These are phyloP conservation scores for Ceratobasidium sp. DNA, from an alignment of 1,284 basidiomycete genomes.

Conservation along the genomic window DNA sequence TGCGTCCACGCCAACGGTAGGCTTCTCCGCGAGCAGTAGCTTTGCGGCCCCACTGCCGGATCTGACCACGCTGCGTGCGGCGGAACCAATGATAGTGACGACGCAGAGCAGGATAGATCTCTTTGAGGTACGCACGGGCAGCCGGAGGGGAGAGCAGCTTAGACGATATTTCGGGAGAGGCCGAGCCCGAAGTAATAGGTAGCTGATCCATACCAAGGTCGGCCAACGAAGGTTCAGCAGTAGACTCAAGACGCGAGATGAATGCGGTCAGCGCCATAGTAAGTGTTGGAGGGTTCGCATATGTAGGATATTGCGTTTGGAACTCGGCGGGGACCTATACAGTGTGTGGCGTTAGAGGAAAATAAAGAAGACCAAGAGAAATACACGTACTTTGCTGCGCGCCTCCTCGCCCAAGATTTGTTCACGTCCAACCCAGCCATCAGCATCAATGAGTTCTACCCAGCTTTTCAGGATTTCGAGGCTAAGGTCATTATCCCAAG, in stretches of 20 bases:
- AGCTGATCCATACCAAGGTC: conserved; percentile 61
- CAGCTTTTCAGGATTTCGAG: conserved; percentile 90
- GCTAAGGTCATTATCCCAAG: conserved; percentile 92
- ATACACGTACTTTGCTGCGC: conserved; percentile 75
- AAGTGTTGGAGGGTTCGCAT: conserved; percentile 93
- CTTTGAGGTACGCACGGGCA: conserved; percentile 74
- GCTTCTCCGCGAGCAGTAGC: conserved; percentile 87
- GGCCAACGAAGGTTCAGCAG: conserved; percentile 68
- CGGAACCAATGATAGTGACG: conserved; percentile 97
- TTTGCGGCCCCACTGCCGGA: conserved; percentile 85
- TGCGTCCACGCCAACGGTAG: conserved; percentile 94
- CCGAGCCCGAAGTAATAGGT: conserved; percentile 42
- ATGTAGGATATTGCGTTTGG: conserved; percentile 90
- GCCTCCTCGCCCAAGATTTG: conserved; percentile 97
- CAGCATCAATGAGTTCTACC: conserved; percentile 89
- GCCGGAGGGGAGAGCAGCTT: conserved; percentile 65
- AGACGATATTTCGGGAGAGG: conserved; percentile 50
- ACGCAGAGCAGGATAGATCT: conserved; percentile 84
- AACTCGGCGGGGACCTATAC: conserved; percentile 86
- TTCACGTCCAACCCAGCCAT: conserved; percentile 95
- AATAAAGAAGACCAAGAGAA: background rate
- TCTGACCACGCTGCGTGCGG: conserved; percentile 89
- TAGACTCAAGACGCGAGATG: conserved; percentile 74
- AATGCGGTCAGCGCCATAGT: conserved; percentile 91
- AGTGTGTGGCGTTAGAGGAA: conserved; percentile 15